Conservation (phyloP, 2,329 filamentous ascomycete species). For the Colletotrichum sp. region DNA sequence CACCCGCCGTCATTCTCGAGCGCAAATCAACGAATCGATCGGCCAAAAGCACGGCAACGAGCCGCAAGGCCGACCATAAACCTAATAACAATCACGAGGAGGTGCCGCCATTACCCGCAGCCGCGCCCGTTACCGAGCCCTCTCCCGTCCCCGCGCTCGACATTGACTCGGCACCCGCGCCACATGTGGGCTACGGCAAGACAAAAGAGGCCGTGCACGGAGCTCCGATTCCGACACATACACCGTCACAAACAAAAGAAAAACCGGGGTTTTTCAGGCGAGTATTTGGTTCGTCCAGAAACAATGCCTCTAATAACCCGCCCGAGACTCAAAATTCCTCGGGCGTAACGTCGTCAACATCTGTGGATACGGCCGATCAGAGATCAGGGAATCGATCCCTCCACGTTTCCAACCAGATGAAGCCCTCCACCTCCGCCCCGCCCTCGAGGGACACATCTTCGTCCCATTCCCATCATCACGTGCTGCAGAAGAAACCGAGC, state of each 20-base stretch:
- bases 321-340: constrained; percentile 18
- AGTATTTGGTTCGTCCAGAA: constrained; percentile 80
- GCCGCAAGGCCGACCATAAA: constrained; percentile 3
- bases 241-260: constrained; percentile 62
- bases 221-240: constrained; percentile 55
- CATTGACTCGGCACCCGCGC: constrained; percentile 61
- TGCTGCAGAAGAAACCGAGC: constrained; percentile 87
- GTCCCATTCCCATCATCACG: constrained; percentile 49
- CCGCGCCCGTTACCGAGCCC: constrained; percentile 43
- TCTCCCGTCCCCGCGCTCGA: constrained; percentile 39
- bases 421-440: constrained; percentile 47
- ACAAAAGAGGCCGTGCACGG: constrained; percentile 56
- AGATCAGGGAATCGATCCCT: constrained; percentile 43
- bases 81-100: not conserved
- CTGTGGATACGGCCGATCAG: constrained; percentile 38
- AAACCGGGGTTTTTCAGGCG: constrained; percentile 90
- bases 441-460: constrained; percentile 53
- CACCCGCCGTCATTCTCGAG: constrained; percentile 3
- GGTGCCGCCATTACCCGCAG: not conserved
- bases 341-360: constrained; percentile 38
- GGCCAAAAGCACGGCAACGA: constrained; percentile 8
- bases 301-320: constrained; percentile 34
- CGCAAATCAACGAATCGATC: constrained; percentile 9
- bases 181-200: constrained; percentile 64
- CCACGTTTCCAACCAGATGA: constrained; percentile 52